Evolutionary conservation across 306 rosid species (phyloP), one percentile per base, ranked within the genome.

Genomic region (Ormosia emarginata): DNA sequence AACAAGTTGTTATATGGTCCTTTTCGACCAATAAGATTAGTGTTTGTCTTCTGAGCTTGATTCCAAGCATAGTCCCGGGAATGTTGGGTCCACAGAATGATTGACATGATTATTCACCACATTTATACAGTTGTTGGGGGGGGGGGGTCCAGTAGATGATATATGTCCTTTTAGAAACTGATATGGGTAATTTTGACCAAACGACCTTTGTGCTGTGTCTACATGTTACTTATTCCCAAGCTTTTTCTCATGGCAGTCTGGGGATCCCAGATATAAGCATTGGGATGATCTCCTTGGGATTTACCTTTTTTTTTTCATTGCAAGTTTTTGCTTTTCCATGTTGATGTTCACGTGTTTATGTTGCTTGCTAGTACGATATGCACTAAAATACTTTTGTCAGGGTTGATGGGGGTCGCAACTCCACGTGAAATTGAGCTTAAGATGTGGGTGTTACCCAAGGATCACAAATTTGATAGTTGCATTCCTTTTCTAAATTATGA

Each of bases 11-110:
- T 84, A 30, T 53, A 41, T 15, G 63, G 88, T 86, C 90, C 55
- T 82, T 79, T 82, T 87, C 87, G 52, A 71, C 40, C 70, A 29
- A 66, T 55, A 75, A 80, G 36, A 78, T 74, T 85, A 82, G 86
- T 86, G 88, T 50, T 86, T 87, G 87, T 89, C 90, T 74, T 77
- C 58, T 63, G 83, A 64, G 77, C 65, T 71, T 76, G 85, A 85
- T 64, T 80, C 83, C 74, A 77, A 37, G 71, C 82, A 57, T 61
- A 64, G 78, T 80, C 30, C 79, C 58, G 57, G 57, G 29, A 81
- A 78, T 49, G 44, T 68, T 37, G 88, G 88, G 90, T 85, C 90
- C 83, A 63, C 81, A 65, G 62, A 29, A 82, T 80, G 87, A 79
- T 79, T 43, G 75, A 64, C 59, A 75, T 76, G 62, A 73, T 71